Percentiles rank a stretch among this genome's conserved stretches.
Conservation (phyloP, 2,329 filamentous ascomycete species). For the Penicillium sclerotiorum region DNA sequence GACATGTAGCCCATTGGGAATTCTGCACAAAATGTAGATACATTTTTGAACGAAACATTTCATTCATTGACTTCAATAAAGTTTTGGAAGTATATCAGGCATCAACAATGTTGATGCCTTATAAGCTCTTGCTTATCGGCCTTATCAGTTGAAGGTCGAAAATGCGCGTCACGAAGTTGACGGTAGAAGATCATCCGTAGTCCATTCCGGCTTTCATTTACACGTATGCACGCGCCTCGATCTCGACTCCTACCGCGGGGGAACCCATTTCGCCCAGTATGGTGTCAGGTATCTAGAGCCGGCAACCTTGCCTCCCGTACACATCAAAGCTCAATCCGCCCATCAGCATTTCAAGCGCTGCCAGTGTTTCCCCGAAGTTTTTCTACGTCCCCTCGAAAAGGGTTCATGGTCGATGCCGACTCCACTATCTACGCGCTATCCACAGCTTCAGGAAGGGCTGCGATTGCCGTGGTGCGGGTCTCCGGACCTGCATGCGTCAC, state of each 20-base stretch:
- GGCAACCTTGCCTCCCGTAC: not conserved
- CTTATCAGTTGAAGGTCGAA: not conserved
- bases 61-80: not conserved
- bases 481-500: slow-evolving; percentile 76
- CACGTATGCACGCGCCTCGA: slow-evolving; percentile 37
- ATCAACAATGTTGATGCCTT: not conserved
- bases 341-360: slow-evolving; percentile 1
- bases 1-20: too few species aligned
- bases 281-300: slow-evolving; percentile 14
- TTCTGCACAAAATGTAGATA: too few species aligned
- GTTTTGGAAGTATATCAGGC: not conserved
- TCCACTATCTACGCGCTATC: slow-evolving; percentile 89
- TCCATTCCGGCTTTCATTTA: not conserved
- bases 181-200: not conserved
- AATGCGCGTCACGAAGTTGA: not conserved
- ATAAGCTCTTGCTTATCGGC: not conserved
- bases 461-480: slow-evolving; percentile 85
- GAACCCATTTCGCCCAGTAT: slow-evolving; percentile 26
- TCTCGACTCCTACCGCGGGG: slow-evolving; percentile 29
- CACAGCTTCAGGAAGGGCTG: slow-evolving; percentile 79
- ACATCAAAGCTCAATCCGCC: slow-evolving; percentile 10
- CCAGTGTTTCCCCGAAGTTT: slow-evolving; percentile 23
- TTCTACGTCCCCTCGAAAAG: slow-evolving; percentile 17
- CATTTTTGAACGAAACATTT: too few species aligned
- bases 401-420: slow-evolving; percentile 31